Evolutionary conservation across 108 stramenopile species (phyloP), one percentile per base, ranked within the genome.

Genomic region (Fistulifera solaris): DNA sequence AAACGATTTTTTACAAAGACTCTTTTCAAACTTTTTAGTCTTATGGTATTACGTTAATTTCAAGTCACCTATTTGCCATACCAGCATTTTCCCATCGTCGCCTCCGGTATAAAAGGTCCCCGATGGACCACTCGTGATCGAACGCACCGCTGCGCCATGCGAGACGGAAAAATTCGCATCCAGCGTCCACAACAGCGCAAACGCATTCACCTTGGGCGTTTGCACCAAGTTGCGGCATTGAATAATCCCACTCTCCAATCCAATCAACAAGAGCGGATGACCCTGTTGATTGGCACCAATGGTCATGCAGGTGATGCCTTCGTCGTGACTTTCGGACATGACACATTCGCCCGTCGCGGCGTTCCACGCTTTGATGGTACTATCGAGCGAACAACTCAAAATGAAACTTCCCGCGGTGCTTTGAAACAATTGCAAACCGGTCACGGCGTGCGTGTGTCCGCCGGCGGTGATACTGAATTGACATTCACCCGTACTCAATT

Each of bases 321-420:
- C 81, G n/a, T 76, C 81, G 58, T 87, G 81, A 15, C 24, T 28
- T 63, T 87, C 85, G 38, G 73, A 83, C 39, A 71, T 75, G 1
- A 92, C 83, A 48, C 83, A 85, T 27, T 80, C 66, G n/a, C 86
- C 89, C 27, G 83, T 85, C 1, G 61, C 58, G 1, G 77, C 76
- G 58, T 87, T 85, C 85, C 85, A 92, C 4, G 82, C 89, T 71
- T 81, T 83, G 48, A 92, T 73, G 15, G 79, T 76, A 48, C 86
- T 81, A 59, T 92, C 89, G 35, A 92, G 60, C 12, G 72, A 72
- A 19, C 78, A 76, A 56, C 75, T 80, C 54, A 92, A 58, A 3
- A 92, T 76, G 65, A 83, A 92, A 23, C 67, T 71, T 27, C 80
- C 81, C 28, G 65, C 58, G 31, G 64, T 7, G 42, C 61, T 68